phyloP scores from a whole-genome alignment of 2,329 filamentous ascomycete genomes.

The Ceratocystis albifundus region DNA sequence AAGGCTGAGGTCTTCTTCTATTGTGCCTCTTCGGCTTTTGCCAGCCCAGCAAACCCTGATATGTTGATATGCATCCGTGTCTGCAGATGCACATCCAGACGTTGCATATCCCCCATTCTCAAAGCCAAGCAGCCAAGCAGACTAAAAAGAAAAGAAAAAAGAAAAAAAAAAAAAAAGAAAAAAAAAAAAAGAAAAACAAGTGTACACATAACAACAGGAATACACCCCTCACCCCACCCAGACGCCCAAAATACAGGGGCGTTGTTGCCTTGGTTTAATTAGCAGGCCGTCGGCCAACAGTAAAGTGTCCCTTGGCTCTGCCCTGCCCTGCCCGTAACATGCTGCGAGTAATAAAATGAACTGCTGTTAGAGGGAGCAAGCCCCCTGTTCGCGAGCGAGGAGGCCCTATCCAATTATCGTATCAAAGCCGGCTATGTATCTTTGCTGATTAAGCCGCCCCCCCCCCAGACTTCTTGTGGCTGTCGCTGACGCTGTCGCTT shows the following conservation, averaged over 20 bases:
- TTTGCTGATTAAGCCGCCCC: neutral
- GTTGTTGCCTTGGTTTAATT: neutral
- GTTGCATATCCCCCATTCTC: neutral
- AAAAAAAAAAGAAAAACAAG: neutral
- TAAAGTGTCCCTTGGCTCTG: neutral
- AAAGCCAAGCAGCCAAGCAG: neutral
- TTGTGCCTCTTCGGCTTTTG: conserved; percentile 9
- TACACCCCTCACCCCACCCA: neutral
- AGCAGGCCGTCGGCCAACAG: neutral
- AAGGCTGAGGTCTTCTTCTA: neutral
- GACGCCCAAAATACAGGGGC: neutral
- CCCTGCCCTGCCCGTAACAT: neutral
- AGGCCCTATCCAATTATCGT: neutral
- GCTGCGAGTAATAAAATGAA: neutral
- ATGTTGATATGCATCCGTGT: neutral
- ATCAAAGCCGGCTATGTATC: neutral
- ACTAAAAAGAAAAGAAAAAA: neutral
- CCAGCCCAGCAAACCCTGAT: neutral
- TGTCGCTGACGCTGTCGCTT: too few relatives aligned
- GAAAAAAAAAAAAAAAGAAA: neutral
- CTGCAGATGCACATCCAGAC: neutral
- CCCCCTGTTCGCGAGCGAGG: neutral
- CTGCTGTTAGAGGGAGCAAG: neutral
- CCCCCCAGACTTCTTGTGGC: neutral
- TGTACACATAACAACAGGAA: too few relatives aligned